Percentiles rank a stretch among this genome's conserved stretches.
These are phyloP conservation scores for Neofusicoccum parvum DNA, from an alignment of 2,329 filamentous ascomycete species.

Conservation along the genomic window DNA sequence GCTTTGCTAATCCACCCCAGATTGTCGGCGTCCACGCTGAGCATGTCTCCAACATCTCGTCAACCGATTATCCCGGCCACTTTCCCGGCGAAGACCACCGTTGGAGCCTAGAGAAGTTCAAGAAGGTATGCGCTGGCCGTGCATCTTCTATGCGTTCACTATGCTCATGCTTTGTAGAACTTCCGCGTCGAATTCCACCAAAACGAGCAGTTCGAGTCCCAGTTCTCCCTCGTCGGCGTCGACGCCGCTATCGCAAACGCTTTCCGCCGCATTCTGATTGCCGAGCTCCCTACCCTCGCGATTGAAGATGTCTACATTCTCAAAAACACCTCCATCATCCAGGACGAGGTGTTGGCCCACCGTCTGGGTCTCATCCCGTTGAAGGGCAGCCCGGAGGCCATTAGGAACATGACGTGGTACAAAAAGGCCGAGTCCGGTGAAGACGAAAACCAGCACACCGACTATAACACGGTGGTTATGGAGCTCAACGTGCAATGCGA, in stretches of 20 bases:
- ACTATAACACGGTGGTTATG: constrained; percentile 87
- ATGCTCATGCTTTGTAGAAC: constrained; percentile 44
- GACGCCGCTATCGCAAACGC: constrained; percentile 95
- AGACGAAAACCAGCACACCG: constrained; percentile 55
- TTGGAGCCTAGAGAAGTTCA: constrained; percentile 77
- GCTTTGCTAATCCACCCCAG: constrained; percentile 49
- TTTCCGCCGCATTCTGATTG: constrained; percentile 92
- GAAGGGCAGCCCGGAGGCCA: constrained; percentile 73
- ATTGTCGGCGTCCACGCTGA: constrained; percentile 86
- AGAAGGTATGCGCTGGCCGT: constrained; percentile 46
- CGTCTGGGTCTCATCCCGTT: constrained; percentile 89
- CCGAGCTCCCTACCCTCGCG: constrained; percentile 91
- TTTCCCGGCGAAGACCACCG: constrained; percentile 84
- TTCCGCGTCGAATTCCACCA: constrained; percentile 82
- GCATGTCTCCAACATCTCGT: constrained; percentile 84
- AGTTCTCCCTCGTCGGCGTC: constrained; percentile 88
- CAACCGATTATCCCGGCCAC: constrained; percentile 89
- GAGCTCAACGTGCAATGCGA: constrained; percentile 78
- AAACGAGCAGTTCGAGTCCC: constrained; percentile 73
- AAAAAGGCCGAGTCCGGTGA: constrained; percentile 65
- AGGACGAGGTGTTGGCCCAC: constrained; percentile 93
- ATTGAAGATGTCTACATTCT: constrained; percentile 92
- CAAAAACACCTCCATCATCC: constrained; percentile 97
- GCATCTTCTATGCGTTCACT: not conserved
- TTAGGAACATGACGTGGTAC: constrained; percentile 83